Conservation (phyloP, 768 basidiomycete genomes). For the Coprinopsis sp. region DNA sequence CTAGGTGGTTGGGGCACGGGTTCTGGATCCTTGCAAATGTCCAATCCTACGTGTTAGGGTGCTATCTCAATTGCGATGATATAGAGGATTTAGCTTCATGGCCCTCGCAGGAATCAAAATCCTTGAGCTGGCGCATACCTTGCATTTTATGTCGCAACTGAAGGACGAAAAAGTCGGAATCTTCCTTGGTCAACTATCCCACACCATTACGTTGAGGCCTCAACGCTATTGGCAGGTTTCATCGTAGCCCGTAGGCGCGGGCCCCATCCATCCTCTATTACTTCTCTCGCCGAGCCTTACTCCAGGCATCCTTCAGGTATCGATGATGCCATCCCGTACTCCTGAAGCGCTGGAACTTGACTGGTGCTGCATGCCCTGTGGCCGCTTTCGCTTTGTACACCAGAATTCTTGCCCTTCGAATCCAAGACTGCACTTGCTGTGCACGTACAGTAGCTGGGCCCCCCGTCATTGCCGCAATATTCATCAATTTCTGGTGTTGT, state of each 20-base stretch:
- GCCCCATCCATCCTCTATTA: neutral
- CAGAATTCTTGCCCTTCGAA: neutral
- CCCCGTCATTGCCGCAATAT: too few relatives aligned
- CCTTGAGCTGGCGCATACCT: constrained; percentile 19
- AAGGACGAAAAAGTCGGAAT: constrained; percentile 17
- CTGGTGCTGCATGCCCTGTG: constrained; percentile 1
- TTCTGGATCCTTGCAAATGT: neutral
- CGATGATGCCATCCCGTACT: constrained; percentile 4
- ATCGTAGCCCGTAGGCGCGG: constrained; percentile 8
- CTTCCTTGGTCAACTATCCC: constrained; percentile 8
- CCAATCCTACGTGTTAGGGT: neutral
- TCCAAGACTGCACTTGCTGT: too few relatives aligned
- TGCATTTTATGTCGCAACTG: constrained; percentile 14
- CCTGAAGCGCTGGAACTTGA: constrained; percentile 5
- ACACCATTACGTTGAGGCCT: constrained; percentile 10
- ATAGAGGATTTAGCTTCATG: neutral
- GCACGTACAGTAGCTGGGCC: too few relatives aligned
- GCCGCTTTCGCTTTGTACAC: neutral
- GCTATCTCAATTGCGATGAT: neutral
- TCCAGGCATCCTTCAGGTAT: constrained; percentile 9
- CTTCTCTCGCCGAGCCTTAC: neutral
- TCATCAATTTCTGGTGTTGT: neutral
- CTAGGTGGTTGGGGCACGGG: too few relatives aligned
- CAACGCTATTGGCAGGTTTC: constrained; percentile 9
- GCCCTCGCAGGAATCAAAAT: constrained; percentile 7